phyloP scores from a whole-genome alignment of 2,329 filamentous ascomycete genomes.

The Cercospora sp. region DNA sequence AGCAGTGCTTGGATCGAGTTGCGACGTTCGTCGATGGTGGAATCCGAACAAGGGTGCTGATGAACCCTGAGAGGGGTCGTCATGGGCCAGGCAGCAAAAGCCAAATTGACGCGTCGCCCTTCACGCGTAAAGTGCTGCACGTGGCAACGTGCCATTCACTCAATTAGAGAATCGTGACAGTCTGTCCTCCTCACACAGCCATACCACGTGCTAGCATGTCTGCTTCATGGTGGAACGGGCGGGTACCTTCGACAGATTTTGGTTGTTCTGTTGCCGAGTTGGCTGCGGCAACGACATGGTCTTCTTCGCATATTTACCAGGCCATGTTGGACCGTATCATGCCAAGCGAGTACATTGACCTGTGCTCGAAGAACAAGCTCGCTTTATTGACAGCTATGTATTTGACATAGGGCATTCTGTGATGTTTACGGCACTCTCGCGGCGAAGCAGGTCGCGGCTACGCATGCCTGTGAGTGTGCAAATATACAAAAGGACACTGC shows the following conservation, averaged over 20 bases:
- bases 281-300: neutral
- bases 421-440: neutral
- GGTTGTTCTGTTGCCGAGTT: neutral
- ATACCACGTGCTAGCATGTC: neutral
- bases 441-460: neutral
- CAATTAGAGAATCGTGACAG: neutral
- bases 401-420: neutral
- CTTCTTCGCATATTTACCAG: neutral
- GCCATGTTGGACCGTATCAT: neutral
- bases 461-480: neutral
- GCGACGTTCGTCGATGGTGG: neutral
- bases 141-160: neutral
- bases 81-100: neutral
- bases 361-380: neutral
- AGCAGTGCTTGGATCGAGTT: neutral
- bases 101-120: neutral
- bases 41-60: neutral
- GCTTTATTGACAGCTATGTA: neutral
- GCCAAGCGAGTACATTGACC: neutral
- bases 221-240: neutral
- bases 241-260: neutral
- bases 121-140: conserved; percentile 3
- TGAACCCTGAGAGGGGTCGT: neutral
- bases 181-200: neutral
- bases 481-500: neutral